Percentiles rank a stretch among this genome's conserved stretches.
These are phyloP conservation scores for Didymella segeticola DNA, from an alignment of 2,329 filamentous ascomycete species.

Conservation along the genomic window DNA sequence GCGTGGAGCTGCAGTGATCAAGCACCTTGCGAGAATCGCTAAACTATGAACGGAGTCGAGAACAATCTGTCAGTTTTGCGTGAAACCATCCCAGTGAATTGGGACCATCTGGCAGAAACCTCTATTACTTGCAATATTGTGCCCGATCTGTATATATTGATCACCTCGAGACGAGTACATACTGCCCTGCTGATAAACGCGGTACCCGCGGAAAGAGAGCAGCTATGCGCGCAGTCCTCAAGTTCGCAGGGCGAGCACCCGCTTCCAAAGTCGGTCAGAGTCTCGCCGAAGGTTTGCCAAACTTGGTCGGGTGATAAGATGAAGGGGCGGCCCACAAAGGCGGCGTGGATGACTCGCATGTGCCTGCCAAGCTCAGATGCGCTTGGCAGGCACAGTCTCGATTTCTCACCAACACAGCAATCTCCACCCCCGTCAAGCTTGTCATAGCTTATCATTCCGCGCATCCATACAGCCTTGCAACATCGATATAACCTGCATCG, in stretches of 20 bases:
- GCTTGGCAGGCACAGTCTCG: conserved; percentile 7
- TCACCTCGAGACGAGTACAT: neutral
- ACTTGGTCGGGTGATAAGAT: neutral
- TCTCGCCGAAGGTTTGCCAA: neutral
- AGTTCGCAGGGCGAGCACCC: neutral
- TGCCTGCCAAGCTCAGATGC: conserved; percentile 1
- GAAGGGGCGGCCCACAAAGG: conserved; percentile 5
- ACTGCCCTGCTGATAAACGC: neutral
- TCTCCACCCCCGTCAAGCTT: conserved; percentile 10
- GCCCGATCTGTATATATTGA: neutral
- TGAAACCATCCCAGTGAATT: neutral
- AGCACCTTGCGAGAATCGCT: neutral
- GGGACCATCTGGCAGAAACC: neutral
- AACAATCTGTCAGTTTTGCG: neutral
- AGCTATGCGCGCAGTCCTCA: neutral
- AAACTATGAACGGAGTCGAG: neutral
- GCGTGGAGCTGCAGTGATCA: neutral
- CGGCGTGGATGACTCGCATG: conserved; percentile 4
- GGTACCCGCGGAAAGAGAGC: neutral
- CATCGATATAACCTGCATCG: neutral
- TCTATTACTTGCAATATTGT: neutral
- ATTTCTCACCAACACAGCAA: neutral
- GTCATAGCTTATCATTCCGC: conserved; percentile 2
- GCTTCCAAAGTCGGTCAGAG: neutral
- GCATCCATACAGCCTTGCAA: neutral